Evolutionary conservation across 345 rosid species (phyloP), one percentile per base, ranked within the genome.

Genomic region (Camelina neglecta): DNA sequence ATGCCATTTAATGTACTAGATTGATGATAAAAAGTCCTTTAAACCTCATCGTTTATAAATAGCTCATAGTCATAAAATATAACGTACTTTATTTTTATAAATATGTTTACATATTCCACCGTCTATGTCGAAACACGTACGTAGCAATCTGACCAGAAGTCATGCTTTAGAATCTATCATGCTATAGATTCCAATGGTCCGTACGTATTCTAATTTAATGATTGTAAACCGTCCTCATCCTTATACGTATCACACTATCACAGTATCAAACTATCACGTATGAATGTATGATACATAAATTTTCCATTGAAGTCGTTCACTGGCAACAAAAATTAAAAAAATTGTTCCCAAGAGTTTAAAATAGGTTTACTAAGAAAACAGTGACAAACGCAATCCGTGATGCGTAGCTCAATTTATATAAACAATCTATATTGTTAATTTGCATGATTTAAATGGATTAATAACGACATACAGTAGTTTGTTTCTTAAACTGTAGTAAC

Each of bases 111-210:
- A 29, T 31, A 29, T 6, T 75, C 8, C 3, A 50, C 21, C 53
- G 69, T 60, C 69, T 63, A 75, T 60, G 61, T 42, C 10, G 26
- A 44, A 60, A 75, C 74, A 75, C 74, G 79, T 61, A 69, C 41
- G 15, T 75, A 44, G 41, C 41, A 54, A 69, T 61, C 55, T 53
- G 49, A 68, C 80, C 63, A 76, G n/a, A 76, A 44, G 75, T 11
- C 51, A 69, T 54, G 59, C 59, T 61, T 62, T 76, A 53, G 29
- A 31, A 53, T 61, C 64, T 33, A 61, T 61, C 64, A 53, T 31
- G 50, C 69, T 42, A 67, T 50, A 42, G 61, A 39, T 74, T 74
- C 59, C 67, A 58, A 8, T 58, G 74, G 74, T 75, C 57, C 49
- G 69, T 68, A 66, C 49, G 69, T 68, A 66, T 65, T 66, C 0